A percentile compares a stretch with the other conserved stretches of the same genome.
phyloP scores from a whole-genome alignment of 2,329 filamentous ascomycete genomes.

The Paradendryphiella salina region DNA sequence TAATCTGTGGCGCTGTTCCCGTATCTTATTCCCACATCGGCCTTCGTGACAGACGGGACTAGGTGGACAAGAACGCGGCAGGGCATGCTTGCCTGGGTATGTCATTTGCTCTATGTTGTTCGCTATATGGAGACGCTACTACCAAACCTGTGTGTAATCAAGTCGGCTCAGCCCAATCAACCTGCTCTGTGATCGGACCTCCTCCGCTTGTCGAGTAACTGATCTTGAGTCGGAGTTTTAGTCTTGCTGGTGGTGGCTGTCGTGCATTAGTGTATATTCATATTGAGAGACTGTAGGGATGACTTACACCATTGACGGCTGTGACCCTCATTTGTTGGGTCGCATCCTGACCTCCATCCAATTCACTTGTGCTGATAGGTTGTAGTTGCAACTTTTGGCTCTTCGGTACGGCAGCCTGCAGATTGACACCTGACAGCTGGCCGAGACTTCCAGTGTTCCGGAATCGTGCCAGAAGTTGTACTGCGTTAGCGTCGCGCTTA shows the following conservation, averaged over 20 bases:
- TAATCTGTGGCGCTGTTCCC: conserved; percentile 17
- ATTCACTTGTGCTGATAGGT: conserved; percentile 79
- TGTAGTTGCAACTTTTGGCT: conserved; percentile 91
- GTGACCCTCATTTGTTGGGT: conserved; percentile 88
- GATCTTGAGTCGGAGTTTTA: conserved; percentile 84
- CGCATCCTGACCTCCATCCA: conserved; percentile 78
- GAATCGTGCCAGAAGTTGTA: conserved; percentile 84
- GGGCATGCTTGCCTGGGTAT: conserved; percentile 12
- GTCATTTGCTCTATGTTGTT: conserved; percentile 17
- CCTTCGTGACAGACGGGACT: background rate
- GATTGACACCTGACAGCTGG: conserved; percentile 71
- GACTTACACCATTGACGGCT: conserved; percentile 84
- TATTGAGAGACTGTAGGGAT: background rate
- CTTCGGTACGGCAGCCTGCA: conserved; percentile 96
- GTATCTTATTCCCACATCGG: conserved; percentile 15
- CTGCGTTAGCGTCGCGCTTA: conserved; percentile 77
- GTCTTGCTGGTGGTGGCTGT: conserved; percentile 68
- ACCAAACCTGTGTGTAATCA: conserved; percentile 18
- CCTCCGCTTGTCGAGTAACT: conserved; percentile 72
- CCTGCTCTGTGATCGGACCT: conserved; percentile 80
- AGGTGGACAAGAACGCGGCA: background rate
- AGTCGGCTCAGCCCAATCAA: conserved; percentile 88
- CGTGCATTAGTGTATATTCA: conserved; percentile 24
- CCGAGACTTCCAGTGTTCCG: conserved; percentile 71
- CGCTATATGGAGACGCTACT: conserved; percentile 9